These are phyloP conservation scores for Scutellospora calospora DNA, from an alignment of 371 early-diverging fungal genomes.

Conservation along the genomic window DNA sequence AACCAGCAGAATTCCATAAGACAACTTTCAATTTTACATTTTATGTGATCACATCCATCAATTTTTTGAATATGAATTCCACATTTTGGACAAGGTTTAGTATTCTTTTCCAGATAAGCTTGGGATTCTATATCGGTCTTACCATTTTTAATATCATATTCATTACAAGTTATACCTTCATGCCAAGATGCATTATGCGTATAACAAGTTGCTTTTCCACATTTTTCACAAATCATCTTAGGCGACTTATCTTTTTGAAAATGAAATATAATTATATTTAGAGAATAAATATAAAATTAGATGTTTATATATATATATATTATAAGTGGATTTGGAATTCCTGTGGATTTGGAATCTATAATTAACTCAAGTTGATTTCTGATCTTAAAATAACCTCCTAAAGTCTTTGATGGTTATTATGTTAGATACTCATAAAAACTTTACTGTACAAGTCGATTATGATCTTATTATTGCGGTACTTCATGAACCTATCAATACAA, in stretches of 20 bases:
- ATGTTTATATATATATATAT: no score
- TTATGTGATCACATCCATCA: slow-evolving; percentile 41
- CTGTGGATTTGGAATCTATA: background rate
- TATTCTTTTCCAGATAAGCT: slow-evolving; percentile 1
- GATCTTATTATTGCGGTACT: no score
- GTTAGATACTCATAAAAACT: no score
- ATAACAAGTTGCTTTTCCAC: slow-evolving; percentile 30
- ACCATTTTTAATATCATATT: background rate
- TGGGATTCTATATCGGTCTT: background rate
- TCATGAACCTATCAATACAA: no score
- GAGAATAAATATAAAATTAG: no score
- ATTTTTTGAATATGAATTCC: slow-evolving; percentile 23
- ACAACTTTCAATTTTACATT: slow-evolving; percentile 17
- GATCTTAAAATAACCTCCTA: no score
- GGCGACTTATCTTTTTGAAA: slow-evolving; percentile 24
- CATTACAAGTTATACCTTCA: background rate
- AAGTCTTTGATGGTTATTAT: no score
- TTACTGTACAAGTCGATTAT: no score
- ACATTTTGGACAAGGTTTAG: slow-evolving; percentile 39
- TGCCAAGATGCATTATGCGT: slow-evolving; percentile 34
- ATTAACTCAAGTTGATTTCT: no score
- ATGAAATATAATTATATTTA: background rate
- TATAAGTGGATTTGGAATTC: no score
- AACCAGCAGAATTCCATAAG: slow-evolving; percentile 41
- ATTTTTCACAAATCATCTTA: slow-evolving; percentile 34